Evolutionary conservation across 805 yeast species (phyloP), one percentile per base, ranked within the genome.

Genomic region (Sugiyamaella floridensis): DNA sequence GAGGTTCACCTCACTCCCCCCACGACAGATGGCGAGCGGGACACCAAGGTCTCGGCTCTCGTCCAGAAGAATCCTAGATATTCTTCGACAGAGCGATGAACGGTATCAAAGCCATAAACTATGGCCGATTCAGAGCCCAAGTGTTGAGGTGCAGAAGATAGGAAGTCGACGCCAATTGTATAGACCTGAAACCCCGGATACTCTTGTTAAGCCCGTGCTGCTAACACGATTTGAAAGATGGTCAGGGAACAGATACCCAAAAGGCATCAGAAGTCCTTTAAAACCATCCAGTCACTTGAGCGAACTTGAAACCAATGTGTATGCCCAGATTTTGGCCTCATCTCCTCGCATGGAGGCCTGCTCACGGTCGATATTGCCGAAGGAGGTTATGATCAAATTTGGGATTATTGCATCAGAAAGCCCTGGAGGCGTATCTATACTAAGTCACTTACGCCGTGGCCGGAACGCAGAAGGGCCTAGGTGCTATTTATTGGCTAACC

Each of bases 261-360:
- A 58, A 37, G 53, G 59, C 16, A 32, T n/a, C 14, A 34, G 45
- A 10, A 26, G 29, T 46, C 42, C 48, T 8, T 44, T 40, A 10
- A 47, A 28, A n/a, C 60, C 62, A 7, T 49, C 53, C 37, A 42
- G 20, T 20, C 53, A 50, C 37, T 51, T 22, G 34, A 51, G 16
- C 11, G 54, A 55, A 10, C 50, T 75, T 3, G 49, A 63, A 1
- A 37, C 58, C 1, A 76, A 77, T 48, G 53, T 71, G 1, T 74
- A 69, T 59, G 79, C 77, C 0, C 55, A 62, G 5, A 15, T 71
- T 1, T 58, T 80, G 8, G 63, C 73, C 0, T 70, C 80, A 0
- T 78, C 80, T 1, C 63, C 72, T 14, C 65, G 83, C 55, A 64
- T 65, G 58, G 78, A 76, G 14, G 59, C 68, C 11, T 41, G 63